Evolutionary conservation across 257 asterid species (phyloP), one percentile per base, ranked within the genome.

Genomic region (Oldenlandia corymbosa): DNA sequence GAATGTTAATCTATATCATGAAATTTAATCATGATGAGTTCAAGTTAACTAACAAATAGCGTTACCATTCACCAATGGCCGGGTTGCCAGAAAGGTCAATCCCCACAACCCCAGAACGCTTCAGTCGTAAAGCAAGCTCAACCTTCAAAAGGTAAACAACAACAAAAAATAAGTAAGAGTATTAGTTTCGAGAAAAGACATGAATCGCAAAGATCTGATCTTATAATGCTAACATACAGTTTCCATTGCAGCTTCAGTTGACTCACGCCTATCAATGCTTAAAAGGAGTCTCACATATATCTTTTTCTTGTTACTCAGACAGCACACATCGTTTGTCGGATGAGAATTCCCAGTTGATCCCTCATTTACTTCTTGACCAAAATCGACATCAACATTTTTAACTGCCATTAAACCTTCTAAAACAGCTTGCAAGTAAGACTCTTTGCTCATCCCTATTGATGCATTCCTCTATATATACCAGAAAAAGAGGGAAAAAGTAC

Each of bases 1-100:
- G n/a, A n/a, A n/a, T n/a, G n/a, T n/a, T n/a, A n/a, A n/a, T n/a
- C n/a, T n/a, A n/a, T n/a, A n/a, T n/a, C 16, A n/a, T 2, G 16
- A 45, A 45, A 18, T 18, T 4, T 12, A 62, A 14, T 27, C 45
- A 42, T 16, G 26, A 46, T 20, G 43, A 17, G 28, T 36, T 42
- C 55, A 30, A 26, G 34, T n/a, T n/a, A n/a, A n/a, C n/a, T n/a
- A 23, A 65, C 66, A 54, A 66, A 21, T 36, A 32, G 47, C n/a
- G n/a, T n/a, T 87, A 88, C 99, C 97, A 89, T 85, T 88, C 84
- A 72, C 98, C 99, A 74, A 92, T 62, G 23, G 58, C 63, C 20
- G 99, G 99, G 76, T 89, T 87, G 32, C 99, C 96, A 59, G 95
- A 91, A 68, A 91, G 96, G 83, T 91, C 98, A 57, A 91, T 75